Percentiles rank a stretch among this genome's conserved stretches.
Evolutionary conservation across 106 monocot genomes (phyloP).

Genomic region (Dendrobium huoshanense): DNA sequence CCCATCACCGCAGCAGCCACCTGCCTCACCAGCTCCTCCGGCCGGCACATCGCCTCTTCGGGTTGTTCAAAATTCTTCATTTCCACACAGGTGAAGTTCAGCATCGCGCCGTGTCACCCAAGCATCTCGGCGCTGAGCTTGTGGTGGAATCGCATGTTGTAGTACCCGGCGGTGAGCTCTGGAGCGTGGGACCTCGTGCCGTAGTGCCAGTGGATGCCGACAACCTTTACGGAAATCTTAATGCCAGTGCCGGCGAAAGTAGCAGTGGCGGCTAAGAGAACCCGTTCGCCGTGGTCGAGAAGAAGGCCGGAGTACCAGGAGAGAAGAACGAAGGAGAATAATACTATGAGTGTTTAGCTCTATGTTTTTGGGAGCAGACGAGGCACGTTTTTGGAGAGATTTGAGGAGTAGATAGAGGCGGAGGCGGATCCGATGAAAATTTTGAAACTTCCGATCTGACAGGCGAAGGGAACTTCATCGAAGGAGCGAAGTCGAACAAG

Average conservation of each 20-base stretch:
- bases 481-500: no score
- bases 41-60: conserved; percentile 61
- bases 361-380: no score
- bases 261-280: conserved; percentile 46
- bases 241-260: conserved; percentile 32
- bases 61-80: conserved; percentile 86
- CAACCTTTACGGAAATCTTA: conserved; percentile 80
- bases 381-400: no score
- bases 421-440: no score
- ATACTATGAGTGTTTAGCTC: no score
- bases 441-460: no score
- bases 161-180: conserved; percentile 92
- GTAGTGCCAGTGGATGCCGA: conserved; percentile 99
- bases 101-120: conserved; percentile 59
- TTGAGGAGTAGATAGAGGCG: no score
- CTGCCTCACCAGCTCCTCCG: conserved; percentile 74
- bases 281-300: conserved; percentile 59
- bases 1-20: conserved; percentile 44
- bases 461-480: no score
- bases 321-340: conserved; percentile 43
- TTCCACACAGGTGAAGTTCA: conserved; percentile 94
- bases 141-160: conserved; percentile 74
- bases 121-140: conserved; percentile 62
- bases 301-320: conserved; percentile 81
- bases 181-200: conserved; percentile 75